These are phyloP conservation scores for Shiraia bambusicola DNA, from an alignment of 2,329 filamentous ascomycete genomes.

Conservation along the genomic window DNA sequence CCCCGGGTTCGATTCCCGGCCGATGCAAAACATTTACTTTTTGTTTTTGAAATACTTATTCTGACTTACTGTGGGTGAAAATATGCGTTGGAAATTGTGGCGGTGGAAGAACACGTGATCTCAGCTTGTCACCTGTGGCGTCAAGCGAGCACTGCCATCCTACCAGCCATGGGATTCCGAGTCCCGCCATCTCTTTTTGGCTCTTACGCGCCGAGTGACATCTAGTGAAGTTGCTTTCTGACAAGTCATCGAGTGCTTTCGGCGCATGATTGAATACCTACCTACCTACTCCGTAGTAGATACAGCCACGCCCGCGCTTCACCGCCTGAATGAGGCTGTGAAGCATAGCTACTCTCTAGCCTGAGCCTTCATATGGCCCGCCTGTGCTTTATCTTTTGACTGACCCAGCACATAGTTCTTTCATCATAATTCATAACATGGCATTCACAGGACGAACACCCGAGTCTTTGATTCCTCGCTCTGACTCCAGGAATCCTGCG, in stretches of 20 bases:
- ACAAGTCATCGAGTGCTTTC: no score
- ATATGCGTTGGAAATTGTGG: background rate
- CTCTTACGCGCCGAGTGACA: background rate
- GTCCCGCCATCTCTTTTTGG: conserved; percentile 21
- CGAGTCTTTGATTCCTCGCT: conserved; percentile 74
- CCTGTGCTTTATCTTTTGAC: background rate
- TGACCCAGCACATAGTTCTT: background rate
- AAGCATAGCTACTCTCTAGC: background rate
- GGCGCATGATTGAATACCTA: no score
- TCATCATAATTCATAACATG: conserved; percentile 15
- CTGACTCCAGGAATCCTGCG: conserved; percentile 80
- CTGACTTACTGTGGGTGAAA: no score
- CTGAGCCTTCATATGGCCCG: background rate
- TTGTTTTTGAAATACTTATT: conserved; percentile 4
- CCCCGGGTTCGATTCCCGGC: conserved; percentile 30
- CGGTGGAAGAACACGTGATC: background rate
- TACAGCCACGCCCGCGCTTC: conserved; percentile 1
- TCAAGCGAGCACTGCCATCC: conserved; percentile 18
- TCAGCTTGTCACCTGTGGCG: background rate
- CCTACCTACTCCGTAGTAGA: no score
- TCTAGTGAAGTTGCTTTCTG: background rate
- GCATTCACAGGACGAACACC: conserved; percentile 59
- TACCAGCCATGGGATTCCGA: conserved; percentile 17
- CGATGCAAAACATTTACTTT: conserved; percentile 17
- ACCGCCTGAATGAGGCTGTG: conserved; percentile 7